Conservation (phyloP, 768 basidiomycete species). For the Albatrellus ellisii region DNA sequence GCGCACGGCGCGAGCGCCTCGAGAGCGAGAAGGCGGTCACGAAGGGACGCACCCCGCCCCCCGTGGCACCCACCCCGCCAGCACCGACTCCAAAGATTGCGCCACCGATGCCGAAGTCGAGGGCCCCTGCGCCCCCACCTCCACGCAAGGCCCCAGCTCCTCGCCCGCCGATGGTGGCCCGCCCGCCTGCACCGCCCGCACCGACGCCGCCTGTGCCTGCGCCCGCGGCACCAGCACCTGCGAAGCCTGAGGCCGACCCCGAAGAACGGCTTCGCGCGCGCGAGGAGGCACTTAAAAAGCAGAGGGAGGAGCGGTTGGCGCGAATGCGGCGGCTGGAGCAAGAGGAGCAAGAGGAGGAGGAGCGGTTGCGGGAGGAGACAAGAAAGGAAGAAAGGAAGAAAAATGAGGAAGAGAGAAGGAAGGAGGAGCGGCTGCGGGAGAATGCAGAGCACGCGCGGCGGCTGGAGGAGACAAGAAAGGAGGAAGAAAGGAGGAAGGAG, state of each 20-base stretch:
- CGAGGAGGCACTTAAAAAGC: constrained; percentile 60
- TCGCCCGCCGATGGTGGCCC: constrained; percentile 21
- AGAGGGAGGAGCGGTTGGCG: constrained; percentile 58
- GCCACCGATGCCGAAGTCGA: constrained; percentile 24
- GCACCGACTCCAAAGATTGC: constrained; percentile 14
- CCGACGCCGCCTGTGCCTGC: constrained; percentile 25
- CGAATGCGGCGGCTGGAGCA: constrained; percentile 59
- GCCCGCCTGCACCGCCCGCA: constrained; percentile 19
- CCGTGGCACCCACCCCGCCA: constrained; percentile 24
- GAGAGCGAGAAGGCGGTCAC: constrained; percentile 60
- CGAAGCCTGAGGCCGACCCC: constrained; percentile 45
- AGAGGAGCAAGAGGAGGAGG: constrained; percentile 46
- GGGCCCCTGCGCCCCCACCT: constrained; percentile 26
- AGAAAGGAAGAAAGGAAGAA: neutral
- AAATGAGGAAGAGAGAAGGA: neutral
- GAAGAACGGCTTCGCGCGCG: constrained; percentile 55
- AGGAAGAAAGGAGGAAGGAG: neutral
- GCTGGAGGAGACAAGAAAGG: neutral
- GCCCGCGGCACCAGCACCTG: constrained; percentile 26
- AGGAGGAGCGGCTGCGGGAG: constrained; percentile 25
- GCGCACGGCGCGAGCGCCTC: constrained; percentile 54
- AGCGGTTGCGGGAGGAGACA: constrained; percentile 25
- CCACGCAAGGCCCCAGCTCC: constrained; percentile 23
- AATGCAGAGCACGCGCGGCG: constrained; percentile 21
- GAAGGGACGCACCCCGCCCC: constrained; percentile 28